Base-by-base conservation (phyloP, 2,329 filamentous ascomycete genomes). In the Aspergillus piperis region DNA sequence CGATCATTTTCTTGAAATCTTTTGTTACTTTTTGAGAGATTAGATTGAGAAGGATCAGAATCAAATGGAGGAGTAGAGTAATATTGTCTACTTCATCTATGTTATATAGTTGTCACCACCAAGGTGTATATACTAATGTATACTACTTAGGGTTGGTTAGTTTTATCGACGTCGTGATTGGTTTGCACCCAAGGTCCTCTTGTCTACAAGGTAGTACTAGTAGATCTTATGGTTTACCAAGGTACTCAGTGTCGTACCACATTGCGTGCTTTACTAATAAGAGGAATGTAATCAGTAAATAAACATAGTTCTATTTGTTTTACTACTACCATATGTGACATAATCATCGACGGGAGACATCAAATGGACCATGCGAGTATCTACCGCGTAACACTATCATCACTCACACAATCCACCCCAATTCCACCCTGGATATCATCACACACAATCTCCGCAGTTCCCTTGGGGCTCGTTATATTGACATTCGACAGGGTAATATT, bases 401-500 rank as follows among this genome's bases (percentile, higher is more conserved):
- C 52, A 15, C 8, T 65, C 5, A 58, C 50, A 63, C 78, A 80
- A 1, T 72, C 70, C 39, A 79, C 72, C 0, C 77, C 78, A 65
- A 80, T 72, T 57, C 72, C 75, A 10, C 77, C 77, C 47, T 74
- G 53, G 42, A 80, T 77, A 2, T 77, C 81, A 66, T 85, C 81
- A 64, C 84, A 86, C 50, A 84, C 76, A 53, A 86, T 75, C 52
- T 78, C 78, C 15, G 76, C 68, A 21, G 70, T 75, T 0, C 77
- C 76, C 41, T 77, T 77, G 0, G 84, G 84, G 48, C 80, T 84
- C 0, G 76, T 82, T 54, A 88, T 69, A 59, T 83, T 76, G 63
- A 88, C 86, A 60, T 83, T 77, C 62, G 81, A 78, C 57, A 88
- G 76, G 7, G 77, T 76, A 64, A 88, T 86, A 53, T 82, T 81